A percentile compares a stretch with the other conserved stretches of the same genome.
Evolutionary conservation across 75 land plant species (phyloP).

Genomic region (Pinus tabuliformis): DNA sequence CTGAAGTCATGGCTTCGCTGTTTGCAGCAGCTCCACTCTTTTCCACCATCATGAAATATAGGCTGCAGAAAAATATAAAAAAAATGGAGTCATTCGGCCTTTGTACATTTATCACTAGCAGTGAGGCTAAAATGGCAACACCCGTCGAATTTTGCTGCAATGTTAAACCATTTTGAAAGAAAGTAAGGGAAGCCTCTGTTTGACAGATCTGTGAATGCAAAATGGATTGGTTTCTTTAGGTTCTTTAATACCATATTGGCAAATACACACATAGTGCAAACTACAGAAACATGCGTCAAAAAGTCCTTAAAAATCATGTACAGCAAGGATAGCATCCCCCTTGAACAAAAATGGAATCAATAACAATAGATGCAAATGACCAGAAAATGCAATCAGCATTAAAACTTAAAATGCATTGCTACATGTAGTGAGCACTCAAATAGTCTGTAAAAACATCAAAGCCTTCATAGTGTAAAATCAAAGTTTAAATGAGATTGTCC

Average conservation of each 20-base stretch:
- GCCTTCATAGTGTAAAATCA: neutral
- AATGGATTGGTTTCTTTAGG: conserved; percentile 1
- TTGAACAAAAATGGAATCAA: neutral
- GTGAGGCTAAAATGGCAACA: neutral
- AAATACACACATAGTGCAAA: neutral
- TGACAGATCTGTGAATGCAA: conserved; percentile 1
- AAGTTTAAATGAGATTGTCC: neutral
- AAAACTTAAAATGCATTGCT: neutral
- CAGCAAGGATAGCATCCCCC: neutral
- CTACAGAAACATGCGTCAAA: neutral
- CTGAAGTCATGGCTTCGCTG: conserved; percentile 95
- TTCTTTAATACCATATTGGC: neutral
- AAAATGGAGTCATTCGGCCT: neutral
- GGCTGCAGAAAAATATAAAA: conserved; percentile 47
- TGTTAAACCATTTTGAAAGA: neutral
- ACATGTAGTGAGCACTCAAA: neutral
- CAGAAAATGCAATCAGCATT: neutral
- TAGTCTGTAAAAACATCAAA: neutral
- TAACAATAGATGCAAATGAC: neutral
- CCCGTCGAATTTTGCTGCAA: neutral
- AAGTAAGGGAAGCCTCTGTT: neutral
- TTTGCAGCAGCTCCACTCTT: conserved; percentile 99
- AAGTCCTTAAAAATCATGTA: neutral
- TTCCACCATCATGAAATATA: conserved; percentile 91
- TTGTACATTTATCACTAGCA: neutral